Percentiles rank a stretch among this genome's conserved stretches.
These are phyloP conservation scores for Thalassiosira livingstoniorum DNA, from an alignment of 352 stramenopile species.

Conservation along the genomic window DNA sequence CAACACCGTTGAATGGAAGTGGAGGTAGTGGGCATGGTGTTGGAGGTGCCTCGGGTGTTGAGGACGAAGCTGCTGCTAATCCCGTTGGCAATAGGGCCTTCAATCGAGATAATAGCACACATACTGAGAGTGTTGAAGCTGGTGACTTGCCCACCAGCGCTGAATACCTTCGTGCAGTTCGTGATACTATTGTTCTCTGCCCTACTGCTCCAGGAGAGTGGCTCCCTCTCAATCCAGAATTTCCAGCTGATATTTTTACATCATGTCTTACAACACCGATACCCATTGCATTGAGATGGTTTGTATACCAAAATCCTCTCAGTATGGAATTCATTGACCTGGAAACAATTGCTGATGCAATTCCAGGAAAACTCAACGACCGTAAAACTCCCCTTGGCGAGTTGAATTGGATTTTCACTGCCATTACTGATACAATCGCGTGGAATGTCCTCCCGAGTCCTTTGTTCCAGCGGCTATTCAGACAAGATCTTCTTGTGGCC, in stretches of 20 bases:
- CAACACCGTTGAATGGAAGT: conserved; percentile 37
- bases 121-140: background rate
- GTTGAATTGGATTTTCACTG: conserved; percentile 99
- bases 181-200: conserved; percentile 96
- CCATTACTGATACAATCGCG: conserved; percentile 99
- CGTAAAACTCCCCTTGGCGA: conserved; percentile 89
- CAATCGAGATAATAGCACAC: background rate
- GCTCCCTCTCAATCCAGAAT: conserved; percentile 95
- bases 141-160: conserved; percentile 41
- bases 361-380: conserved; percentile 69
- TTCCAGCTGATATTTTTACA: conserved; percentile 99
- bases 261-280: conserved; percentile 99
- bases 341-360: conserved; percentile 84
- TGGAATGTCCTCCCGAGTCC: conserved; percentile 97
- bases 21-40: conserved; percentile 11
- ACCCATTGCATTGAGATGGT: conserved; percentile 97
- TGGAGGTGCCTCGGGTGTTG: conserved; percentile 1
- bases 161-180: conserved; percentile 36
- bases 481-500: conserved; percentile 98
- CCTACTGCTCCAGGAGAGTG: conserved; percentile 93
- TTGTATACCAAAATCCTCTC: conserved; percentile 88
- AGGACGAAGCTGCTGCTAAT: no score
- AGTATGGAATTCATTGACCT: conserved; percentile 75
- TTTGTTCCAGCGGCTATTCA: conserved; percentile 98
- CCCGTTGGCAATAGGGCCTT: no score